Percentiles rank a stretch among this genome's conserved stretches.
phyloP scores from a whole-genome alignment of 306 rosid genomes.

The Acacia acuminata region DNA sequence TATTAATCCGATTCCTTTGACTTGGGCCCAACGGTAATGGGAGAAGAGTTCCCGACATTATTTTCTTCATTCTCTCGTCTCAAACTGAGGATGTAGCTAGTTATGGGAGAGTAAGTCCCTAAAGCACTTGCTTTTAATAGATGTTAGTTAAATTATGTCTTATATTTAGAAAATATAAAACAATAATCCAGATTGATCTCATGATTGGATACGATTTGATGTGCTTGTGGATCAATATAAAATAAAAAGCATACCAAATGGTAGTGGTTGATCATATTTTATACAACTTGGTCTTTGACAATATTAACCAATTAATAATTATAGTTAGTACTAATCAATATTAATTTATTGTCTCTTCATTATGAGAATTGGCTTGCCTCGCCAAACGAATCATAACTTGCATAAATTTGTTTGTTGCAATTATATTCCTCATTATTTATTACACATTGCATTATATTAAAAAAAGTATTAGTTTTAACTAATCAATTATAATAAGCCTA shows the following conservation, averaged over 20 bases:
- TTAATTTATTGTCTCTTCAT: background rate
- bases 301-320: background rate
- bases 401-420: background rate
- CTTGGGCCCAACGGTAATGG: no score
- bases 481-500: background rate
- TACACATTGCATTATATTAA: background rate
- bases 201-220: background rate
- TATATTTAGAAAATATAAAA: background rate
- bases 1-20: no score
- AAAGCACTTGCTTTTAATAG: no score
- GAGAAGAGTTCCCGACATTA: no score
- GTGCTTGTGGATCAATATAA: background rate
- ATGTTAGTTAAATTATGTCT: no score
- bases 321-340: background rate
- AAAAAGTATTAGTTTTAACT: background rate
- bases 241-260: constrained; percentile 4
- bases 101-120: no score
- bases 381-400: background rate
- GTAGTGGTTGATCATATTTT: background rate
- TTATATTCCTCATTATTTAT: background rate
- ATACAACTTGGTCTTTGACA: background rate
- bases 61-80: no score
- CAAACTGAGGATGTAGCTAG: no score
- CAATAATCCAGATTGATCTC: background rate
- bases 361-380: background rate